phyloP scores from a whole-genome alignment of 345 rosid species.

The Eucalyptus sideroxylon region DNA sequence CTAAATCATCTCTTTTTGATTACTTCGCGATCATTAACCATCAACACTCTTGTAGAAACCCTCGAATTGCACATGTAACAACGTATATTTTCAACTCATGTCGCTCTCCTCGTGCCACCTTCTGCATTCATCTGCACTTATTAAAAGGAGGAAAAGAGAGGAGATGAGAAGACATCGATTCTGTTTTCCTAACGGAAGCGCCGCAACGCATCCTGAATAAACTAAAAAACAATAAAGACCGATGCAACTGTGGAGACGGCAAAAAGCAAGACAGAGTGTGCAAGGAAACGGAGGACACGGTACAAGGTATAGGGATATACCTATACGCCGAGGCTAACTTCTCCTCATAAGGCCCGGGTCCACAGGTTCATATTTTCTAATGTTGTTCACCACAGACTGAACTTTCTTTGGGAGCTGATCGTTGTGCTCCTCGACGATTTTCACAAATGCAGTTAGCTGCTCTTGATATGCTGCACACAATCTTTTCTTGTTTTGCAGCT shows the following conservation, averaged over 20 bases:
- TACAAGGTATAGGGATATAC: background rate
- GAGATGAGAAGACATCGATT: too few relatives aligned
- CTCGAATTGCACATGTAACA: background rate
- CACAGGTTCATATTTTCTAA: constrained; percentile 9
- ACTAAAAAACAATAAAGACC: too few relatives aligned
- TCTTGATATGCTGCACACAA: too few relatives aligned
- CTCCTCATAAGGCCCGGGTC: background rate
- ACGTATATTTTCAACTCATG: too few relatives aligned
- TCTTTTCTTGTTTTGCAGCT: too few relatives aligned
- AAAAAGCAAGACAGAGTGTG: background rate
- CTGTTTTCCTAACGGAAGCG: too few relatives aligned
- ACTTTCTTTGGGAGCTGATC: constrained; percentile 5
- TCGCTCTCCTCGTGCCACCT: too few relatives aligned
- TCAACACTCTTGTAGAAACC: background rate
- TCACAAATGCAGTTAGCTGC: constrained; percentile 1
- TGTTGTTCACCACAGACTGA: constrained; percentile 8
- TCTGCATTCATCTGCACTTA: too few relatives aligned
- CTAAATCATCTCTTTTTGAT: background rate
- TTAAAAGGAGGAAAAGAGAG: too few relatives aligned
- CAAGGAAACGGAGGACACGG: background rate
- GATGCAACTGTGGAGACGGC: background rate
- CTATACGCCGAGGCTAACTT: background rate
- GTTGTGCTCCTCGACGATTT: constrained; percentile 10
- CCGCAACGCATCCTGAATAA: too few relatives aligned
- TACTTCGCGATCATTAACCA: background rate